Conservation (phyloP, 306 rosid genomes). For the Rosa lucieae region DNA sequence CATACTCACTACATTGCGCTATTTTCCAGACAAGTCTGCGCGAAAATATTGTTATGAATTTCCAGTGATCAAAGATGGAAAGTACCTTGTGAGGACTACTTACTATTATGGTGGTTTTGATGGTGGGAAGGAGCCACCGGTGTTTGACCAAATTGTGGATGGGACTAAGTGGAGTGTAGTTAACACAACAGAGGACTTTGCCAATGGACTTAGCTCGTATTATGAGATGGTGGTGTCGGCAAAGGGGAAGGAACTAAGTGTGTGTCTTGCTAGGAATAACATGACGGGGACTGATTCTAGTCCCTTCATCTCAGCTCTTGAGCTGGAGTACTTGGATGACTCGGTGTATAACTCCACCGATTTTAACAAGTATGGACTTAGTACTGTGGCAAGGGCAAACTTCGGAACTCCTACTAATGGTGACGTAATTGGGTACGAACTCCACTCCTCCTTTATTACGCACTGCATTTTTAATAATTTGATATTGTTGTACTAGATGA, state of each 20-base stretch:
- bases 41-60: conserved; percentile 64
- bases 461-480: background rate
- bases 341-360: conserved; percentile 71
- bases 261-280: conserved; percentile 73
- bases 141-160: conserved; percentile 79
- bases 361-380: conserved; percentile 61
- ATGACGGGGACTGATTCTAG: conserved; percentile 42
- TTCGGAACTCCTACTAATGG: conserved; percentile 42
- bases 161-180: conserved; percentile 77
- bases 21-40: conserved; percentile 58
- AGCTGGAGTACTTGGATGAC: conserved; percentile 55
- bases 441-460: background rate
- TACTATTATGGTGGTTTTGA: conserved; percentile 79
- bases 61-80: conserved; percentile 52
- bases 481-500: background rate
- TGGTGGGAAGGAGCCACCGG: conserved; percentile 72
- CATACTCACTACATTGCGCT: conserved; percentile 56
- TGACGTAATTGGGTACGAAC: conserved; percentile 54
- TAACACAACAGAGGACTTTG: conserved; percentile 69
- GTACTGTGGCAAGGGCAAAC: conserved; percentile 50
- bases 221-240: conserved; percentile 63
- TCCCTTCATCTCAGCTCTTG: conserved; percentile 88
- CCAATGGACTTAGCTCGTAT: conserved; percentile 68
- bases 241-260: conserved; percentile 46
- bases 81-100: conserved; percentile 60